Percentiles rank a stretch among this genome's conserved stretches.
phyloP scores from a whole-genome alignment of 1,284 basidiomycete species.

The Sanghuangporus sanghuang region DNA sequence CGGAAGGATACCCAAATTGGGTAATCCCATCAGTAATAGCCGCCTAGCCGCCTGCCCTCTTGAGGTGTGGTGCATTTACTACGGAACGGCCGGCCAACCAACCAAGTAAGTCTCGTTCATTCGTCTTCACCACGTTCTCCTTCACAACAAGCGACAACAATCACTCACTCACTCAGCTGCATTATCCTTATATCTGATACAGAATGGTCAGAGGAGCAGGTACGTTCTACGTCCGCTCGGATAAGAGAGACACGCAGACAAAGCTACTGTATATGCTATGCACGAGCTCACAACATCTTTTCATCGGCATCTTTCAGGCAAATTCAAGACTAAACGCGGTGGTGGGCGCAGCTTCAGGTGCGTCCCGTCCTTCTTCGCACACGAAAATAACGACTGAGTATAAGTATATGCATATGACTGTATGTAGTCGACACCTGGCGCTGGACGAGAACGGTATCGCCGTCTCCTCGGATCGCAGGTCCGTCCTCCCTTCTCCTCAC shows the following conservation, averaged over 20 bases:
- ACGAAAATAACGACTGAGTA: conserved; percentile 11
- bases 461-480: conserved; percentile 47
- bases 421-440: conserved; percentile 48
- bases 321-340: conserved; percentile 83
- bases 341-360: conserved; percentile 81
- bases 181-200: background rate
- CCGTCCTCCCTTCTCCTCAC: conserved; percentile 16
- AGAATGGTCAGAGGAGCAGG: conserved; percentile 58
- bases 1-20: background rate
- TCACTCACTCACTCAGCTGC: background rate
- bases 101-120: too few species aligned
- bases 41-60: background rate
- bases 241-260: background rate
- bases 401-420: background rate
- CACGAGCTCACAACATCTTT: background rate
- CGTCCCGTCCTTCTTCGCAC: conserved; percentile 13
- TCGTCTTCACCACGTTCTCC: too few species aligned
- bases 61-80: background rate
- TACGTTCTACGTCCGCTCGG: conserved; percentile 20
- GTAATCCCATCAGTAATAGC: background rate
- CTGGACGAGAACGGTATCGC: conserved; percentile 61
- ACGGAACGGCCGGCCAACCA: too few species aligned
- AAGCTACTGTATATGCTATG: background rate
- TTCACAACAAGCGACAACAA: too few species aligned
- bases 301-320: conserved; percentile 38